Conservation (phyloP, 2,329 filamentous ascomycete species). For the Aureobasidium sp. region DNA sequence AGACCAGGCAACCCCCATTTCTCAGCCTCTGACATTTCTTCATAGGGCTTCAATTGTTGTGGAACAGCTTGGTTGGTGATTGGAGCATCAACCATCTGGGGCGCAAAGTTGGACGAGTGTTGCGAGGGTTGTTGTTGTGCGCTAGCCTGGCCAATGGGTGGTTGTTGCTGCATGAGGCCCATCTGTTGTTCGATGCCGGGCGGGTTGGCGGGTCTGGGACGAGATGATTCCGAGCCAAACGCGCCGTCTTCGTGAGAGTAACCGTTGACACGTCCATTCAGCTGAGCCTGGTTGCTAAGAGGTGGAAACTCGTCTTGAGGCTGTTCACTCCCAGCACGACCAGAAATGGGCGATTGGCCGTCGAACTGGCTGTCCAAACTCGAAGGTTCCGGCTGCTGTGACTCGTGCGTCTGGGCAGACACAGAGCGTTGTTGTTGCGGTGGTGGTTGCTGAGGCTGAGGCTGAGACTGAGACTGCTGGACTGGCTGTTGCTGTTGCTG, state of each 20-base stretch:
- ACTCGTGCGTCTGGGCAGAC: not conserved
- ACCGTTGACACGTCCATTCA: constrained; percentile 29
- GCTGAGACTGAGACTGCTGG: constrained; percentile 22
- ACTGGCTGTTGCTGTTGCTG: not conserved
- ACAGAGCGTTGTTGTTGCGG: constrained; percentile 26
- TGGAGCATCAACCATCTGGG: constrained; percentile 12
- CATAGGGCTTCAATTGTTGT: constrained; percentile 9
- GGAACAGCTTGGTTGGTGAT: constrained; percentile 9
- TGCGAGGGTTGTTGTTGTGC: constrained; percentile 12
- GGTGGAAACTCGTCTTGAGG: constrained; percentile 54
- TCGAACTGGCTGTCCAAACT: constrained; percentile 46
- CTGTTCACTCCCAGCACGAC: constrained; percentile 41
- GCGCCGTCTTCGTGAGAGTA: constrained; percentile 13
- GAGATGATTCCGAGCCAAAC: not conserved
- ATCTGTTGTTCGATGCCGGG: constrained; percentile 11
- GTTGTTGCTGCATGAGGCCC: constrained; percentile 3
- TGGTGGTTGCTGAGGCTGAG: constrained; percentile 31
- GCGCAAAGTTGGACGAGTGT: constrained; percentile 11
- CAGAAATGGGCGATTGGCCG: constrained; percentile 44
- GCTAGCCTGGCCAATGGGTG: constrained; percentile 4
- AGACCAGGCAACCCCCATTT: constrained; percentile 52
- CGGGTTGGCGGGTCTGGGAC: constrained; percentile 1
- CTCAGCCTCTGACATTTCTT: constrained; percentile 53
- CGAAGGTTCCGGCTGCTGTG: constrained; percentile 18
- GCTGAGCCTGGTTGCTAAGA: constrained; percentile 39